Evolutionary conservation across 2,329 filamentous ascomycete species (phyloP), one percentile per base, ranked within the genome.

Genomic region (Alternaria conjuncta): DNA sequence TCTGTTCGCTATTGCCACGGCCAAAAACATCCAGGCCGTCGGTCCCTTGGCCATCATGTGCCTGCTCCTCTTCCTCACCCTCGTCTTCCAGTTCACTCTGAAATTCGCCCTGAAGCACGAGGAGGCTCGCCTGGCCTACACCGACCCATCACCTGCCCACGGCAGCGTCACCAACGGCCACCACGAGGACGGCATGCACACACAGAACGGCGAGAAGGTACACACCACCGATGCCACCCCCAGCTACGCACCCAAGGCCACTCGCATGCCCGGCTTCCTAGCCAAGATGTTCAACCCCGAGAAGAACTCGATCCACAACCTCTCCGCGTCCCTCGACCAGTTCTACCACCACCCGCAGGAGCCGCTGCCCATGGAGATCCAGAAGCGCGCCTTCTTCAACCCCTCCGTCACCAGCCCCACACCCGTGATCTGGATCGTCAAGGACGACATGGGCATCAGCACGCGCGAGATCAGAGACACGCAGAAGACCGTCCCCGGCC

Each of bases 341-440:
- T 75, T 73, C 72, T 78, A 78, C 71, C 71, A 76, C 66, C 60
- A 64, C 15, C 68, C 75, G 53, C 71, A 79, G 61, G 57, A 76
- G 58, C 65, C 75, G 41, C 72, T 80, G 58, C 71, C 74, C 26
- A 61, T 75, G 23, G 71, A 79, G 62, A 64, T 82, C 36, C 76
- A 77, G 43, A 77, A 80, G 59, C 78, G 81, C 45, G 83, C 83
- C 5, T 85, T 79, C 69, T 75, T 81, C 54, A 79, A 82, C 53
- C 83, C 83, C 2, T 81, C 80, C 0, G 76, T 85, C 36, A 83
- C 78, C 1, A 78, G 75, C 15, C 78, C 81, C 53, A 81, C 78
- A 2, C 82, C 83, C 3, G 78, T 80, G 13, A 61, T 85, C 13
- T 85, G 83, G 83, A 81, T 84, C 18, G 81, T 82, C 1, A 72